A percentile compares a stretch with the other conserved stretches of the same genome.
These are phyloP conservation scores for Podaxis sp. DNA, from an alignment of 768 basidiomycete species.

Conservation along the genomic window DNA sequence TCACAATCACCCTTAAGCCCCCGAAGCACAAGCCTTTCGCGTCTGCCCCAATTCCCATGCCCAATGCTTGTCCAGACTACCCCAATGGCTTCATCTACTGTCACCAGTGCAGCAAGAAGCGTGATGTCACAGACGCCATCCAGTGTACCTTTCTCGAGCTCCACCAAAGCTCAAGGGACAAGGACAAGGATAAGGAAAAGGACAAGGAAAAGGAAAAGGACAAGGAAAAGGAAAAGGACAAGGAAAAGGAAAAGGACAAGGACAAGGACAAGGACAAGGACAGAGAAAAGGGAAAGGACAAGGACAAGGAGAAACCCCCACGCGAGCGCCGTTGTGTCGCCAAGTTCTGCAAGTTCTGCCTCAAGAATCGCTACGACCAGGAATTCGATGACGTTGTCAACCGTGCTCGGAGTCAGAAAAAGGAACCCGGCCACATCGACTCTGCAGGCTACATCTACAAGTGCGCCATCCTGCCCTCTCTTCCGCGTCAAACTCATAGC, in stretches of 20 bases:
- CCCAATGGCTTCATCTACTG: constrained; percentile 53
- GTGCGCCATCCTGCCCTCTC: constrained; percentile 29
- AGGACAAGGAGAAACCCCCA: constrained; percentile 6
- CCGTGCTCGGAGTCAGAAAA: constrained; percentile 11
- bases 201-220: constrained; percentile 21
- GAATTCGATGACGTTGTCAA: constrained; percentile 41
- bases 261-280: constrained; percentile 27
- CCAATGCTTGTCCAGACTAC: constrained; percentile 29
- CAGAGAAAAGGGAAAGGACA: constrained; percentile 18
- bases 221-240: constrained; percentile 14
- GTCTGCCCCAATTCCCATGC: constrained; percentile 21
- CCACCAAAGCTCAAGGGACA: constrained; percentile 18
- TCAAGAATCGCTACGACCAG: constrained; percentile 66
- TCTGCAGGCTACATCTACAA: constrained; percentile 46
- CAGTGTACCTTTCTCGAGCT: constrained; percentile 34
- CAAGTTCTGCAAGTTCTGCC: constrained; percentile 64
- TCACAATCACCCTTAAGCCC: constrained; percentile 19
- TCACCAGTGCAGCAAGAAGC: constrained; percentile 71
- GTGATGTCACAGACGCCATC: constrained; percentile 39
- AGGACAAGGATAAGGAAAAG: constrained; percentile 18
- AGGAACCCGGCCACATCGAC: constrained; percentile 22
- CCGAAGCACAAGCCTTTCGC: constrained; percentile 24
- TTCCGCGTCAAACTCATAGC: not conserved
- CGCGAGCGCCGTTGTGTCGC: constrained; percentile 39
- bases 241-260: constrained; percentile 21